A percentile compares a stretch with the other conserved stretches of the same genome.
phyloP scores from a whole-genome alignment of 768 basidiomycete genomes.

The Pleurotus tuoliensis region DNA sequence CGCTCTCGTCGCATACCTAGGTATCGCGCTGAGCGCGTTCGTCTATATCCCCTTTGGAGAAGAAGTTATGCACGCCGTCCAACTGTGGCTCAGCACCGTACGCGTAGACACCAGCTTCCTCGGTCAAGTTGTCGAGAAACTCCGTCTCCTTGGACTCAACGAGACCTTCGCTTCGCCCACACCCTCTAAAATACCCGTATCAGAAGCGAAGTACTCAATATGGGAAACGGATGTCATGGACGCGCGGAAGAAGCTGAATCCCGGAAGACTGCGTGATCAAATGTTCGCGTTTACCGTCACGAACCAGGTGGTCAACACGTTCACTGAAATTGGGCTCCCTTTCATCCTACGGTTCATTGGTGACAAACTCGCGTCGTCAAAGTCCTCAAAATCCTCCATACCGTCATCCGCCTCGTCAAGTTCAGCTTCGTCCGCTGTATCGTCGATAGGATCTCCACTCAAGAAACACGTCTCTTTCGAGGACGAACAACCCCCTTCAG shows the following conservation, averaged over 20 bases:
- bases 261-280: slow-evolving; percentile 76
- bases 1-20: slow-evolving; percentile 86
- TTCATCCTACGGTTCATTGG: slow-evolving; percentile 62
- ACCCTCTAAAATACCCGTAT: too few species aligned
- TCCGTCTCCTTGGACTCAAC: not conserved
- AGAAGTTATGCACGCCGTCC: slow-evolving; percentile 64
- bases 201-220: slow-evolving; percentile 15
- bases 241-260: slow-evolving; percentile 58
- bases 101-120: not conserved
- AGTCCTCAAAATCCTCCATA: slow-evolving; percentile 23
- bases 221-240: slow-evolving; percentile 52
- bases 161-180: not conserved
- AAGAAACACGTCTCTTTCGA: slow-evolving; percentile 76
- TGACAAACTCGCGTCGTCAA: slow-evolving; percentile 40
- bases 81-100: slow-evolving; percentile 27
- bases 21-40: slow-evolving; percentile 90
- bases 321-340: slow-evolving; percentile 79
- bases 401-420: not conserved
- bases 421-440: slow-evolving; percentile 1
- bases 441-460: slow-evolving; percentile 14
- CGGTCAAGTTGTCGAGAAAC: not conserved
- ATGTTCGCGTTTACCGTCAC: slow-evolving; percentile 93
- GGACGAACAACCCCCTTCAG: slow-evolving; percentile 41
- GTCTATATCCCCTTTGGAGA: slow-evolving; percentile 94
- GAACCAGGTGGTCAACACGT: slow-evolving; percentile 76